Conservation (phyloP, 2,329 filamentous ascomycete genomes). For the Hypoxylon sp. region DNA sequence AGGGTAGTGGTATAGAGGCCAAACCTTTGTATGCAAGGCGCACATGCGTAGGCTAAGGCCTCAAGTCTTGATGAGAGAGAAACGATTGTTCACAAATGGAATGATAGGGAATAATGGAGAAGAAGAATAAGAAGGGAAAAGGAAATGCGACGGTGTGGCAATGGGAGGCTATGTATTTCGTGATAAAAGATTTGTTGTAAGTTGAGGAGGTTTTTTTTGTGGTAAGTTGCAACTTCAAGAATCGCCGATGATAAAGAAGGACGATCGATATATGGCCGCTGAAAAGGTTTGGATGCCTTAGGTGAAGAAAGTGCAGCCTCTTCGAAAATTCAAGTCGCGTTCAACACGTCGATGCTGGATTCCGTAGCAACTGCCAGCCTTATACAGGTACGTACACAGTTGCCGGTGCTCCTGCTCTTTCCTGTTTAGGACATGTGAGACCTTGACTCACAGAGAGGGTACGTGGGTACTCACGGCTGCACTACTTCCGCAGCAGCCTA, state of each 20-base stretch:
- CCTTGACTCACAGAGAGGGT: not conserved
- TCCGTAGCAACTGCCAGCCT: slow-evolving; percentile 5
- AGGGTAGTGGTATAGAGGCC: not conserved
- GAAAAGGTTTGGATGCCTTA: not conserved
- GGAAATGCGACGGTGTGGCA: not conserved
- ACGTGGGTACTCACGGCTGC: not conserved
- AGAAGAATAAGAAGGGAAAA: not conserved
- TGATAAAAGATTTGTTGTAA: not conserved
- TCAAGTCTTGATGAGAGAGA: not conserved
- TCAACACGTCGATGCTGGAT: slow-evolving; percentile 3
- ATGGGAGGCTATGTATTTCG: not conserved
- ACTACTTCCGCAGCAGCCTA: not conserved
- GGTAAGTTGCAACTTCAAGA: not conserved
- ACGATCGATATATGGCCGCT: not conserved
- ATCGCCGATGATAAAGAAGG: not conserved
- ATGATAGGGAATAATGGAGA: not conserved
- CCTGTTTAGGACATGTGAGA: not conserved
- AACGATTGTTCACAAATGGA: not conserved
- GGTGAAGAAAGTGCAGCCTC: not conserved
- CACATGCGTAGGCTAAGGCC: not conserved
- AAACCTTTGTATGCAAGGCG: not conserved
- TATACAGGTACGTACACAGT: slow-evolving; percentile 6
- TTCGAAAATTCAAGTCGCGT: not conserved
- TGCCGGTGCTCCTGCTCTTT: not conserved
- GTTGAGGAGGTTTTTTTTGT: not conserved